phyloP scores from a whole-genome alignment of 139 green algal species.

The Tetraselmis chui region DNA sequence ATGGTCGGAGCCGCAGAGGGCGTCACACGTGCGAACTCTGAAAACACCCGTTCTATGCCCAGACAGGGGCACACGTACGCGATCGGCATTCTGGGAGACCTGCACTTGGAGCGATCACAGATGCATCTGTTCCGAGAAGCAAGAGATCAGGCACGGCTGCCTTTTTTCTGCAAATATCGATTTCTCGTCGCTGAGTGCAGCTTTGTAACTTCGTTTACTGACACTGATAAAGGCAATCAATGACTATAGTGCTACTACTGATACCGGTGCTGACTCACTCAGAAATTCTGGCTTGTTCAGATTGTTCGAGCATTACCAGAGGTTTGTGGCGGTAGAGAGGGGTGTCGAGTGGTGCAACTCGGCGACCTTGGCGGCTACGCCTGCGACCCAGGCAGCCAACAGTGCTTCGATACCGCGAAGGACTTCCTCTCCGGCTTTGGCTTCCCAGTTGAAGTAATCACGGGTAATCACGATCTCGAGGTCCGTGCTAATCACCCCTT shows the following conservation, averaged over 20 bases:
- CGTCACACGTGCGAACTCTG: too few relatives aligned
- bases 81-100: constrained; percentile 62
- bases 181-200: constrained; percentile 30
- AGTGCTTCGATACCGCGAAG: constrained; percentile 52
- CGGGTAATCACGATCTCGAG: constrained; percentile 68
- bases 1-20: too few relatives aligned
- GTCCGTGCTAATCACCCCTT: not conserved
- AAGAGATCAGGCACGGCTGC: too few relatives aligned
- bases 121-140: constrained; percentile 63
- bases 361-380: constrained; percentile 74
- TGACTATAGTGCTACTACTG: not conserved
- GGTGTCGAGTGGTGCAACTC: constrained; percentile 51
- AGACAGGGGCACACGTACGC: constrained; percentile 22
- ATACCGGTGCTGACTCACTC: not conserved
- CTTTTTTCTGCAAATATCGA: too few relatives aligned
- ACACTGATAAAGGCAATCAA: not conserved
- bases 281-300: too few relatives aligned
- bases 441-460: constrained; percentile 38
- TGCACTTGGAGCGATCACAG: constrained; percentile 66
- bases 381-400: constrained; percentile 33
- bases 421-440: constrained; percentile 48
- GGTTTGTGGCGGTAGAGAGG: too few relatives aligned
- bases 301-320: too few relatives aligned
- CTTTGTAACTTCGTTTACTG: constrained; percentile 1
- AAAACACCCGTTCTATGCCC: too few relatives aligned